Base-by-base conservation (phyloP, 352 stramenopile species). In the Pythium aristosporum region DNA sequence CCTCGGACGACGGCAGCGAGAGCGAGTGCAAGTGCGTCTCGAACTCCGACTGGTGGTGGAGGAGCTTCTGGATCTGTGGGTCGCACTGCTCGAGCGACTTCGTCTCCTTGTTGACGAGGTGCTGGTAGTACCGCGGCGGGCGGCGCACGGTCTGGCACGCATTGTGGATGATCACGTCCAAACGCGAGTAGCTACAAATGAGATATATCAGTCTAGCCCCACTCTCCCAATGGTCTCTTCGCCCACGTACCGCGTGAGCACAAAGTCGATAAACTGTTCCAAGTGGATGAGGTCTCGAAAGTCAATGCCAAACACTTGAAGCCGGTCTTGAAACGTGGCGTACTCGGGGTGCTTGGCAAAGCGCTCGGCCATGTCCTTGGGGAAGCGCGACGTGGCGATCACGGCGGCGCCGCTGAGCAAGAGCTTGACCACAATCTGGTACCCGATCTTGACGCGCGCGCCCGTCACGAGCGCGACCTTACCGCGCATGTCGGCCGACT, bases 161-260 rank as follows among this genome's bases (percentile, higher is more conserved):
- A 73, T 99, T 99, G 77, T 99, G 98, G 56, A 99, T 96, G 47
- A 99, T 86, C 42, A 98, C 89, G 76, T 99, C 95, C 37, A 99
- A 83, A n/a, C 94, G 94, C 51, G 82, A 77, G 67, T 95, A 91
- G 2, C 68, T 71, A 42, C 46, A 39, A 23, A 23, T 30, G 28
- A 49, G 51, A 44, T 46, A 41, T 15, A 39, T 39, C 1, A 39
- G 34, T 39, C 34, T 12, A 13, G 34, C 8, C n/a, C 34, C 8
- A 39, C 34, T 39, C 34, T 39, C 34, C 34, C 8, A 30, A 30
- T 30, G 25, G 25, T 30, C 25, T 30, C 25, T 30, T 30, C 25
- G 25, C 25, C 25, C 18, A 63, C 54, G 16, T 65, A 82, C 65
- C 77, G 82, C 36, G 73, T 77, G 10, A 92, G 71, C 32, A 95